phyloP scores from a whole-genome alignment of 2,329 filamentous ascomycete genomes.

The Xylaria polymorpha region DNA sequence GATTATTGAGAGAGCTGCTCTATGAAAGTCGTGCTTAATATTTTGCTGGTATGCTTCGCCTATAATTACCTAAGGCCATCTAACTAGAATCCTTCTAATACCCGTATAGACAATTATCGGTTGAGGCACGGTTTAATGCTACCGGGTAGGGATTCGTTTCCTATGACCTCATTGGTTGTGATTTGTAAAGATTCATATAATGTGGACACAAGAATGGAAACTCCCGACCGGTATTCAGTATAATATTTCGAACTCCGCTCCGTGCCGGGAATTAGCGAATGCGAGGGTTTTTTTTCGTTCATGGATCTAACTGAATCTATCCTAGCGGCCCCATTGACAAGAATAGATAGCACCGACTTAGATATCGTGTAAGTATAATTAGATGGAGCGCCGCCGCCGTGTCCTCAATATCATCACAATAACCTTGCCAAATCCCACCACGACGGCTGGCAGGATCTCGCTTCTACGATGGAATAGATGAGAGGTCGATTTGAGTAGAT shows the following conservation, averaged over 20 bases:
- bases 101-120: neutral
- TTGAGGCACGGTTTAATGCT: neutral
- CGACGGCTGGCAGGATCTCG: slow-evolving; percentile 3
- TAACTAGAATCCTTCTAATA: neutral
- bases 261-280: neutral
- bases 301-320: neutral
- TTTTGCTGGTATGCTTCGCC: neutral
- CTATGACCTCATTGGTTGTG: neutral
- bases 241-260: slow-evolving; percentile 1
- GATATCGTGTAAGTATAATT: neutral
- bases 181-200: neutral
- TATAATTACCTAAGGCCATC: neutral
- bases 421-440: neutral
- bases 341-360: slow-evolving; percentile 7
- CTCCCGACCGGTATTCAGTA: neutral
- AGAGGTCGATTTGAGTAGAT: neutral
- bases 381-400: neutral
- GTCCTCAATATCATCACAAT: neutral
- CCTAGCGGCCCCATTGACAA: neutral
- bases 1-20: neutral
- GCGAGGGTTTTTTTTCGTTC: neutral
- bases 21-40: neutral
- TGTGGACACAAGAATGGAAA: neutral
- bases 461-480: neutral
- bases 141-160: neutral